Evolutionary conservation across 768 basidiomycete genomes (phyloP), one percentile per base, ranked within the genome.

Genomic region (Pulveroboletus sp.): DNA sequence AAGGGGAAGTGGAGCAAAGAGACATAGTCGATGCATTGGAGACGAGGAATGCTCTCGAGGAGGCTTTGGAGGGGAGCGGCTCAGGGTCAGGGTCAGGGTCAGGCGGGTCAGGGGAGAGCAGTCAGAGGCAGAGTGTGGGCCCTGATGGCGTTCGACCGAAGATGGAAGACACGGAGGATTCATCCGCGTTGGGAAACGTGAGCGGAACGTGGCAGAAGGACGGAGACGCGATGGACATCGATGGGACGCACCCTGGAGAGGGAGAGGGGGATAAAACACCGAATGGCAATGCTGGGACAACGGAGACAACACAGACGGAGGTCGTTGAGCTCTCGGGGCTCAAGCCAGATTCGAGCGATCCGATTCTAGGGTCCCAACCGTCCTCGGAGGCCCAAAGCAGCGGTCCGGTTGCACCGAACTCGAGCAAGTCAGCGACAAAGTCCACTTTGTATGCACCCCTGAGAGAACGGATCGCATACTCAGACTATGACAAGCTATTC

Each of bases 11-110:
- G 51, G 81, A 81, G 38, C 71, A 73, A 40, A 73, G 71, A 50
- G 76, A 76, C 43, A 71, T 82, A 13, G 64, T 79, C n/a, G 81
- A 89, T 63, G 72, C 72, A 5, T 72, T 88, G 17, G 82, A 84
- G 50, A 75, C 85, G 9, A 63, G 73, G 8, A 60, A 68, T 6
- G 63, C 72, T 2, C 67, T 88, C n/a, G 76, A 82, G 51, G 85
- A 84, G 16, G 83, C 80, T 19, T 69, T 85, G 14, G 77, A 76
- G 8, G 68, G 35, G 10, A 58, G 49, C n/a, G 58, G 61, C n/a
- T 29, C 27, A 12, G 27, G 27, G 11, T 63, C 67, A 22, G 35
- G 56, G 7, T 65, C 58, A n/a, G 61, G 59, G 34, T 63, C 65
- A 5, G 62, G 61, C 4, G 63, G 51, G 23, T 69, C 71, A 10